These are phyloP conservation scores for Tuber magnatum DNA, from an alignment of 495 filamentous ascomycete species.

Conservation along the genomic window DNA sequence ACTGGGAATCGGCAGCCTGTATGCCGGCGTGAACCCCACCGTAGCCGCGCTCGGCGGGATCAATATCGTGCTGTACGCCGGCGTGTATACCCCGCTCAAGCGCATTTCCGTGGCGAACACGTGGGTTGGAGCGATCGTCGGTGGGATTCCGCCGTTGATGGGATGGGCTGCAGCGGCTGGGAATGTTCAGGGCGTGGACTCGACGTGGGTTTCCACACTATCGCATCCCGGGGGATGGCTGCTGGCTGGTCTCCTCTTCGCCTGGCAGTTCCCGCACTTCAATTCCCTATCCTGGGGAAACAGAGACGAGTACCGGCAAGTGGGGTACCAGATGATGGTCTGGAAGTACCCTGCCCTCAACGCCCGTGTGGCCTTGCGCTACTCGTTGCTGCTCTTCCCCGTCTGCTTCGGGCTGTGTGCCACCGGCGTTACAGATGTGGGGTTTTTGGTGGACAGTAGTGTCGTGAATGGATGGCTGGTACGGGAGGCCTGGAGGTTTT, in stretches of 20 bases:
- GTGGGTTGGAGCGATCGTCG: slow-evolving; percentile 88
- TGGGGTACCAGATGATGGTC: slow-evolving; percentile 82
- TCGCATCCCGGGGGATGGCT: slow-evolving; percentile 83
- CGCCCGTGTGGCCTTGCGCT: slow-evolving; percentile 75
- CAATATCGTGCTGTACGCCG: slow-evolving; percentile 86
- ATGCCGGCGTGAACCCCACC: slow-evolving; percentile 88
- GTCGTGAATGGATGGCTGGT: slow-evolving; percentile 83
- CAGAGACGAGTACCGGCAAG: slow-evolving; percentile 77
- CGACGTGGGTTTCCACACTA: slow-evolving; percentile 56
- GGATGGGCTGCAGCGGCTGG: slow-evolving; percentile 93
- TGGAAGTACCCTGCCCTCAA: slow-evolving; percentile 84
- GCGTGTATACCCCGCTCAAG: slow-evolving; percentile 87
- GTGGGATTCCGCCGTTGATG: slow-evolving; percentile 92
- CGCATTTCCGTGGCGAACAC: slow-evolving; percentile 81
- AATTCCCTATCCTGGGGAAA: slow-evolving; percentile 84
- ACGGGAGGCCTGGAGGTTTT: slow-evolving; percentile 74
- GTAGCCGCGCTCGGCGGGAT: slow-evolving; percentile 73
- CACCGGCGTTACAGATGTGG: slow-evolving; percentile 75
- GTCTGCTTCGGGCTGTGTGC: slow-evolving; percentile 77
- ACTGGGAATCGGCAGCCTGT: slow-evolving; percentile 61
- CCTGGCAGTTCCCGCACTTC: slow-evolving; percentile 98
- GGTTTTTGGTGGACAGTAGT: slow-evolving; percentile 71
- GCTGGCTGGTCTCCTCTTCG: slow-evolving; percentile 72
- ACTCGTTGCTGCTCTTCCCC: slow-evolving; percentile 80
- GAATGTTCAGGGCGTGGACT: slow-evolving; percentile 21